These are phyloP conservation scores for Gastrodia elata DNA, from an alignment of 106 monocot genomes.

Conservation along the genomic window DNA sequence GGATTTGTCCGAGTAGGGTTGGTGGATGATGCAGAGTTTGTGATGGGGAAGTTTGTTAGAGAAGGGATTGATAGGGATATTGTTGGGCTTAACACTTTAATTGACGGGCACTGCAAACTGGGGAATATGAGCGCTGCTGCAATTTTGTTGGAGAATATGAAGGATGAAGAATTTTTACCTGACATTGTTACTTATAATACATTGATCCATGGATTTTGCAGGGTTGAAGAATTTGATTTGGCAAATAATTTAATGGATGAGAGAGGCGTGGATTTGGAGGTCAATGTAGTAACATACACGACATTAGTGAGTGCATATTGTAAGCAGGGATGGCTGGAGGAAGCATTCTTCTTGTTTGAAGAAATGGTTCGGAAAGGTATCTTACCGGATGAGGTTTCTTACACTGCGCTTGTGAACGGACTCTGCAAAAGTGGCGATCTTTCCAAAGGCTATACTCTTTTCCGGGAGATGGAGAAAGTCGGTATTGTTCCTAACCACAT, in stretches of 20 bases:
- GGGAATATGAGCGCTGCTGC: slow-evolving; percentile 31
- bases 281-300: slow-evolving; percentile 69
- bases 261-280: slow-evolving; percentile 18
- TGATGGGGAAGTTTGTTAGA: slow-evolving; percentile 38
- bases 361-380: slow-evolving; percentile 71
- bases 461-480: slow-evolving; percentile 85
- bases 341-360: slow-evolving; percentile 57
- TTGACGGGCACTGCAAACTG: slow-evolving; percentile 68
- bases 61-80: slow-evolving; percentile 43
- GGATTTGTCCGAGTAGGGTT: slow-evolving; percentile 40
- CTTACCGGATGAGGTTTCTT: slow-evolving; percentile 81
- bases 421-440: slow-evolving; percentile 47
- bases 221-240: slow-evolving; percentile 32
- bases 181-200: slow-evolving; percentile 71
- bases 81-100: slow-evolving; percentile 63
- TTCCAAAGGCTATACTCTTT: slow-evolving; percentile 51
- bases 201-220: slow-evolving; percentile 64
- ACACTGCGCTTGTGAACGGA: slow-evolving; percentile 53
- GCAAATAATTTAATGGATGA: slow-evolving; percentile 45
- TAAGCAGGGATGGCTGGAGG: slow-evolving; percentile 29
- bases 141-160: slow-evolving; percentile 46
- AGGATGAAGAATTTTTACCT: slow-evolving; percentile 19
- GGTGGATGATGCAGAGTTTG: slow-evolving; percentile 27
- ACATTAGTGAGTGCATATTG: slow-evolving; percentile 49
- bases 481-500: slow-evolving; percentile 64